phyloP scores from a whole-genome alignment of 495 filamentous ascomycete genomes.

The Hypoxylon intermedium region DNA sequence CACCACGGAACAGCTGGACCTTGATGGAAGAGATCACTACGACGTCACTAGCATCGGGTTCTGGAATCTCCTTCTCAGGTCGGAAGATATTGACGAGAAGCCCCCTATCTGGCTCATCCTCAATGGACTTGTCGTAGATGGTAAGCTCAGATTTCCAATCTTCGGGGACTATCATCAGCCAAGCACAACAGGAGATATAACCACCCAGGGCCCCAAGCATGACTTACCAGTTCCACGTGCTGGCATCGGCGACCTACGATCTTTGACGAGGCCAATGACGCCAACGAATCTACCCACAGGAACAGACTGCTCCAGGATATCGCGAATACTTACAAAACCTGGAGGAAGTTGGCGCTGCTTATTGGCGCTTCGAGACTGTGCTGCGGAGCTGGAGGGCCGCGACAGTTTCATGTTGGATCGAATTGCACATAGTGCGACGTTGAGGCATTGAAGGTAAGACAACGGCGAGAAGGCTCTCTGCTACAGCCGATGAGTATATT shows the following conservation, averaged over 20 bases:
- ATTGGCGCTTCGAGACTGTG: constrained; percentile 5
- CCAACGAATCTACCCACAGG: constrained; percentile 45
- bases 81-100: constrained; percentile 55
- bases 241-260: constrained; percentile 51
- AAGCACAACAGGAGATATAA: not conserved
- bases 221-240: constrained; percentile 53
- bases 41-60: constrained; percentile 48
- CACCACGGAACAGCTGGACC: constrained; percentile 42
- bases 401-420: constrained; percentile 27
- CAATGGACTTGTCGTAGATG: constrained; percentile 50
- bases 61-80: constrained; percentile 48
- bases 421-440: constrained; percentile 1
- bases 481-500: not conserved
- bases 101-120: constrained; percentile 33
- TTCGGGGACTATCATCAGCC: constrained; percentile 26
- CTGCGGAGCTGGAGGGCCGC: constrained; percentile 25
- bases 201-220: not conserved
- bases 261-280: constrained; percentile 59
- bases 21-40: constrained; percentile 51
- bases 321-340: constrained; percentile 39
- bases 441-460: constrained; percentile 1
- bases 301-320: constrained; percentile 39
- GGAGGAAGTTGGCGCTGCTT: constrained; percentile 36
- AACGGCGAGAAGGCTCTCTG: constrained; percentile 7
- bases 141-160: constrained; percentile 52